These are phyloP conservation scores for Fusarium hostae DNA, from an alignment of 2,329 filamentous ascomycete species.

Conservation along the genomic window DNA sequence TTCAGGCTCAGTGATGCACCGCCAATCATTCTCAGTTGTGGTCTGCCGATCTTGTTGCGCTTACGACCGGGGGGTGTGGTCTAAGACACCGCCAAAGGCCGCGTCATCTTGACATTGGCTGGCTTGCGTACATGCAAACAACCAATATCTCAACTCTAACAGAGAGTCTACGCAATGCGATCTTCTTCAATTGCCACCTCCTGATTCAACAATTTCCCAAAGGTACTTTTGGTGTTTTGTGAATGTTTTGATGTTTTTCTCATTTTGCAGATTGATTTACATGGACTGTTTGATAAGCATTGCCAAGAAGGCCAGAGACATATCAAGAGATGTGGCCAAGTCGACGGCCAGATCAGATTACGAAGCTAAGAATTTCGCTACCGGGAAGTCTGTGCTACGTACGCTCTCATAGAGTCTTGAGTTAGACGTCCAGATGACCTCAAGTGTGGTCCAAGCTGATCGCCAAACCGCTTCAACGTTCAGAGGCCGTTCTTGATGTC, in stretches of 20 bases:
- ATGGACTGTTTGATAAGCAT: background rate
- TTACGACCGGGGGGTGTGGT: slow-evolving; percentile 39
- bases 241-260: background rate
- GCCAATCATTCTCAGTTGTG: slow-evolving; percentile 31
- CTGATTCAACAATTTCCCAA: slow-evolving; percentile 8
- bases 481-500: background rate
- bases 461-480: background rate
- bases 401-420: background rate
- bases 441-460: background rate
- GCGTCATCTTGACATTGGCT: slow-evolving; percentile 44
- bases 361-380: slow-evolving; percentile 17
- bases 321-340: slow-evolving; percentile 7
- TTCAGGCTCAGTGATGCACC: slow-evolving; percentile 2
- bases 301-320: slow-evolving; percentile 12
- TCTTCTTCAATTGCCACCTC: slow-evolving; percentile 30
- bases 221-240: background rate
- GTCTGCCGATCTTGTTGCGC: slow-evolving; percentile 20
- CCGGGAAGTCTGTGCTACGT: slow-evolving; percentile 12
- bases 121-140: slow-evolving; percentile 43
- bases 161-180: slow-evolving; percentile 21
- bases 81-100: slow-evolving; percentile 40
- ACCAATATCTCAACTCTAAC: slow-evolving; percentile 21
- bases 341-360: slow-evolving; percentile 8
- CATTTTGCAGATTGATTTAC: background rate
- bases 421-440: slow-evolving; percentile 10